Base-by-base conservation (phyloP, 2,329 filamentous ascomycete species). In the Epichloe sibirici region DNA sequence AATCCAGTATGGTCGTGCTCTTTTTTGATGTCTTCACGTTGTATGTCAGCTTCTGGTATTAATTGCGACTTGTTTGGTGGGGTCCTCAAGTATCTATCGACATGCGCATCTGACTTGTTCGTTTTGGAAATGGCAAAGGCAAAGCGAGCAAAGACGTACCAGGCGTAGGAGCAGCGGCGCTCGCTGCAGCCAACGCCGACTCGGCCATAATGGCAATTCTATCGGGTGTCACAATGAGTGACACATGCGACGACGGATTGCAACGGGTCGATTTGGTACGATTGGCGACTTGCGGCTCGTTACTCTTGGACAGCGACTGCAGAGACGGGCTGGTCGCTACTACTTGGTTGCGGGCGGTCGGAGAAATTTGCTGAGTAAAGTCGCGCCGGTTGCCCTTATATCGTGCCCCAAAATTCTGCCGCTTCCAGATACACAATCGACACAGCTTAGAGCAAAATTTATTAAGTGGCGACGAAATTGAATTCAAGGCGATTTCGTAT, bases 311-410 rank as follows among this genome's bases (percentile, higher is more conserved):
- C 55, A 39, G 39, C 17, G 13, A 44, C 42, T 50, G 49, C 46
- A 51, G 46, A 57, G 54, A 55, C 56, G 53, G 56, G 53, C 54
- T 47, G 52, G 53, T 39, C 34, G 49, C 55, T 58, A 59, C 56
- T 59, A 59, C 57, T 60, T 62, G 61, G 34, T 61, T 61, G 65
- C 60, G 57, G 61, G 64, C 62, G 61, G 59, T 59, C 58, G 65
- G 64, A 68, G 65, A 70, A 70, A 65, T 69, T 69, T 71, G 70
- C 68, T 69, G 67, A 69, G 60, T 68, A 62, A 62, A 69, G 66
- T 59, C 61, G 54, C 52, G 52, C 51, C 61, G 56, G 58, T 57
- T 69, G 67, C 67, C 67, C 66, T 70, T 67, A 68, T 66, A 66
- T 66, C 64, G 60, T 68, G 67, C 66, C 67, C 67, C 67, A 63